Evolutionary conservation across 441 rosid genomes (phyloP), one percentile per base, ranked within the genome.

Genomic region (Brassica hybrid): DNA sequence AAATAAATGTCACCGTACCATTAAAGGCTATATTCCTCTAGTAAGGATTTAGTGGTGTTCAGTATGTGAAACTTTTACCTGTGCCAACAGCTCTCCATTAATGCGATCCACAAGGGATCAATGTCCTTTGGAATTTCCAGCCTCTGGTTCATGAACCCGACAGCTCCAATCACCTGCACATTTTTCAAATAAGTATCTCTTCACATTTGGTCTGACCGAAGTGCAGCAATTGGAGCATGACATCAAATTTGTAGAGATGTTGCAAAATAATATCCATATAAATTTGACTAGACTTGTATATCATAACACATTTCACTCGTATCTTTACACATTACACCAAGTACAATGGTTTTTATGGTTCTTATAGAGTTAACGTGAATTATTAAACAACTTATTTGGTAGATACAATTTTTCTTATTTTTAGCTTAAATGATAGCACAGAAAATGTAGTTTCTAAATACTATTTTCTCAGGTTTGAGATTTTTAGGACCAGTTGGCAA

Each of bases 121-220:
- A n/a, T n/a, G n/a, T n/a, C n/a, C n/a, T n/a, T n/a, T n/a, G n/a
- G n/a, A n/a, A n/a, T n/a, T n/a, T n/a, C n/a, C n/a, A n/a, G n/a
- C n/a, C n/a, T n/a, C n/a, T n/a, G n/a, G n/a, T n/a, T n/a, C n/a
- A n/a, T n/a, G n/a, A n/a, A n/a, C 98, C 99, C 99, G 48, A 93
- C 99, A 75, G 99, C 99, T 79, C 96, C 99, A 69, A 95, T 89
- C 84, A 95, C 94, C 99, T 95, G 88, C 82, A 83, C 74, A 64
- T 75, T 78, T 76, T 73, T 86, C 68, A 81, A 76, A 73, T 62
- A 81, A 66, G 58, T 23, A 36, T 50, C 38, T 73, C 72, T 72
- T 77, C 76, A 68, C 41, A 76, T 18, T 45, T 30, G 74, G 30
- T 36, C 25, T 1, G 7, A 7, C 6, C 4, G 2, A 59, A 16